Base-by-base conservation (phyloP, 371 early-diverging fungal species). In the Syncephalastrum racemosum region DNA sequence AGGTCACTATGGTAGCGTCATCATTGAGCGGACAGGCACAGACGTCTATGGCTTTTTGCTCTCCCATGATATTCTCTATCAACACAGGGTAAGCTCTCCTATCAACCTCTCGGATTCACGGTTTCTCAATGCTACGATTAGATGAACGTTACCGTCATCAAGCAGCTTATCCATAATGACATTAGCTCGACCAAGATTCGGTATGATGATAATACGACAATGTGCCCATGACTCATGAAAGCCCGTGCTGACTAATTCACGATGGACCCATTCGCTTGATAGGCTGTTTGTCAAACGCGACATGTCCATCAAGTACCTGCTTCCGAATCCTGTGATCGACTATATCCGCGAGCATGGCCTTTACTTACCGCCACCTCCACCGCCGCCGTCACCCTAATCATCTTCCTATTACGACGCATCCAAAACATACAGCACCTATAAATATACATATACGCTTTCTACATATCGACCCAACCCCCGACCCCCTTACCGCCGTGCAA, bases 81-180 rank as follows among this genome's bases (percentile, higher is more conserved):
- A 88, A 53, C 91, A 97, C 68, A 77, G 93, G 55, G 90, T 90
- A 77, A 63, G 75, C 64, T 45, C 6, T 3, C 46, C 40, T n/a
- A 27, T 40, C 10, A 23, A 23, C 16, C 13, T 0, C 4, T 43
- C 13, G 24, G 42, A 39, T n/a, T n/a, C n/a, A n/a, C 15, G 41
- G 7, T n/a, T 47, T 10, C 36, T 23, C 19, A 39, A 18, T 8
- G 23, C 45, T 39, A 18, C 25, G 19, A 25, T 20, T 68, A 89
- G 89, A 87, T 88, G 69, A 93, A 93, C 63, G 90, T 98, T 4
- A 83, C 82, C 46, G 90, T 96, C 40, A 91, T 96, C 54, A 95
- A 95, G 71, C 97, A 97, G 68, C 81, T 94, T 61, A 95, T 98
- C 49, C 89, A 95, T 66, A 97, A 97, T 61, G 98, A 98, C 66